These are phyloP conservation scores for Ormosia emarginata DNA, from an alignment of 306 rosid genomes.

Conservation along the genomic window DNA sequence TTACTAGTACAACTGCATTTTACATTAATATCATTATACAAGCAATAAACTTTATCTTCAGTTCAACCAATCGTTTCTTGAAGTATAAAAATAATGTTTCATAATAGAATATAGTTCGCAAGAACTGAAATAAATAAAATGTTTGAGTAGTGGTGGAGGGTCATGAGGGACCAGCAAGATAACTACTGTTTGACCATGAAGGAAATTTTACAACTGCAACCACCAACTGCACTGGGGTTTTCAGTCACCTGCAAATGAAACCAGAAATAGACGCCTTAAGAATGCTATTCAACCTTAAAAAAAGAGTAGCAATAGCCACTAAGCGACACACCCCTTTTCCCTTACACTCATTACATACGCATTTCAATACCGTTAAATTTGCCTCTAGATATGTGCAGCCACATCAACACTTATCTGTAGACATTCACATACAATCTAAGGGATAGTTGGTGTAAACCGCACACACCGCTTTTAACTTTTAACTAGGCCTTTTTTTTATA, in stretches of 20 bases:
- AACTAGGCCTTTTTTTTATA: too few relatives aligned
- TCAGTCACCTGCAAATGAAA: constrained; percentile 65
- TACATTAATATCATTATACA: constrained; percentile 21
- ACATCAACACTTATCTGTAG: neutral
- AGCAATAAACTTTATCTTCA: neutral
- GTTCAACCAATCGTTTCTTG: neutral
- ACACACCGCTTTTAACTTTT: neutral
- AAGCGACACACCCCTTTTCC: neutral
- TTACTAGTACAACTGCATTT: neutral
- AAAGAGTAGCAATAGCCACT: neutral
- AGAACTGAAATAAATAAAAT: neutral
- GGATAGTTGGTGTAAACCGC: neutral
- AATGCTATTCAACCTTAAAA: neutral
- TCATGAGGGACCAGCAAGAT: constrained; percentile 3
- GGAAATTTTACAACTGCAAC: constrained; percentile 92
- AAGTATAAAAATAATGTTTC: constrained; percentile 8
- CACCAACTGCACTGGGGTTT: constrained; percentile 95
- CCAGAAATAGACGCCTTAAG: constrained; percentile 9
- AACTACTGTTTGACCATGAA: constrained; percentile 83
- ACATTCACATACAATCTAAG: neutral
- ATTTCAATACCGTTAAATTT: neutral
- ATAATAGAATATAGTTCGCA: neutral
- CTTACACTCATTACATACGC: neutral
- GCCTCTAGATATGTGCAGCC: neutral
- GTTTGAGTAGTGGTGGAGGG: neutral